Base-by-base conservation (phyloP, 805 yeast genomes). In the Deakozyma indianensis region DNA sequence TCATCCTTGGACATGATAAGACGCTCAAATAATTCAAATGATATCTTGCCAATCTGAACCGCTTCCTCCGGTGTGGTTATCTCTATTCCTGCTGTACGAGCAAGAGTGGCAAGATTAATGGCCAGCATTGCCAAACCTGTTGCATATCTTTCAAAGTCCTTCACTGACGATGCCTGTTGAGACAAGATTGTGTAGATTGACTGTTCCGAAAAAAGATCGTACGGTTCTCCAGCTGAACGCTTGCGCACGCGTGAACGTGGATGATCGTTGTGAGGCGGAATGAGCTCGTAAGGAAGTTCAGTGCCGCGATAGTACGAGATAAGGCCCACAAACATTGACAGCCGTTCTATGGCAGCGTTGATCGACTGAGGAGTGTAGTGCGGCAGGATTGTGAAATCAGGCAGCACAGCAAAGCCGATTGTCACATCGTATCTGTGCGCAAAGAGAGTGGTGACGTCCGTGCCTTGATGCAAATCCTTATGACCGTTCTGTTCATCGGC, bases 71-170 rank as follows among this genome's bases (percentile, higher is more conserved):
- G 41, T 1, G 48, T 38, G 28, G 22, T 23, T 21, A 50, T 22
- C 14, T 38, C 25, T 4, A 54, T 32, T 1, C 52, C 54, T 3
- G 41, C 38, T 14, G 35, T 41, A 14, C 22, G 35, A 2, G 56
- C 51, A 7, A 55, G 32, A 5, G 44, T 41, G 4, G 50, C 50
- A 27, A 51, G 22, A 46, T 51, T 44, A 9, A 50, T 43, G 15
- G 51, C 50, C 16, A 55, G 49, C 58, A 55, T 54, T 2, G 54
- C 55, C 40, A 55, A 38, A 7, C 51, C 54, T 21, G 50, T 51
- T 2, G 48, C 54, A 28, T 50, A 53, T 25, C 32, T 42, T 41
- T 48, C 54, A 44, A 55, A 54, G 42, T 45, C 50, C 9, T 42
- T 40, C 4, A 56, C 55, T 14, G 38, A 9, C 5, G 38, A 7